Evolutionary conservation across 2,329 filamentous ascomycete species (phyloP).

Genomic region (Penicillium sp.): DNA sequence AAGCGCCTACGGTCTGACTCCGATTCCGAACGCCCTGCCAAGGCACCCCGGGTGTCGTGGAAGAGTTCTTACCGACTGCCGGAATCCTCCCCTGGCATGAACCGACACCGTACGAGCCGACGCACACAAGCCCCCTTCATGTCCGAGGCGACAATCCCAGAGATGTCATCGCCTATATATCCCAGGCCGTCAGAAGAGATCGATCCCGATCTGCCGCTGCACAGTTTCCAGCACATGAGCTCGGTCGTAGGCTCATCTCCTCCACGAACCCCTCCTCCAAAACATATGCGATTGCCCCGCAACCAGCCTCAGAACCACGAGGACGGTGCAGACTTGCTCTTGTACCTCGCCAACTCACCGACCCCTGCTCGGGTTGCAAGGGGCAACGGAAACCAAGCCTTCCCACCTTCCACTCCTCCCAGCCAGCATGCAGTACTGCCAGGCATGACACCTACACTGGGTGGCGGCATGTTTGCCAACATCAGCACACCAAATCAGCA

Average conservation of each 20-base stretch:
- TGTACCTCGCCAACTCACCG: constrained; percentile 84
- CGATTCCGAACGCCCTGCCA: constrained; percentile 47
- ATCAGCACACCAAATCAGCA: constrained; percentile 70
- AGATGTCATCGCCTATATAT: constrained; percentile 47
- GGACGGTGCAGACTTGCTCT: constrained; percentile 69
- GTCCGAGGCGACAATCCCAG: constrained; percentile 60
- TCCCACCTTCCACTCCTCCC: constrained; percentile 66
- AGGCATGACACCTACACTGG: constrained; percentile 48
- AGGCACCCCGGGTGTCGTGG: constrained; percentile 58
- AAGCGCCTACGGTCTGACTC: constrained; percentile 65
- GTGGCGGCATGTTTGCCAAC: constrained; percentile 64
- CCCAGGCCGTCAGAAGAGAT: constrained; percentile 56
- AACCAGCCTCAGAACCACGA: constrained; percentile 53
- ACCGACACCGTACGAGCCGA: constrained; percentile 64
- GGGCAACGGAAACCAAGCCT: constrained; percentile 41
- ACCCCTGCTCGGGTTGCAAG: constrained; percentile 61
- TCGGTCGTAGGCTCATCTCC: constrained; percentile 66
- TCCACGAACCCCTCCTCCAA: constrained; percentile 68
- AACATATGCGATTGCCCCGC: constrained; percentile 45
- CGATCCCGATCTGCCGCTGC: constrained; percentile 65
- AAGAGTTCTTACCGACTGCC: constrained; percentile 67
- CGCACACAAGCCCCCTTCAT: constrained; percentile 72
- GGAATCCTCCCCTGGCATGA: constrained; percentile 78
- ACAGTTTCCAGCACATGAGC: constrained; percentile 31
- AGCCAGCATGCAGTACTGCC: constrained; percentile 50